Evolutionary conservation across 1,139 yeast genomes (phyloP), one percentile per base, ranked within the genome.

Genomic region (Saccharomyces hybrid): DNA sequence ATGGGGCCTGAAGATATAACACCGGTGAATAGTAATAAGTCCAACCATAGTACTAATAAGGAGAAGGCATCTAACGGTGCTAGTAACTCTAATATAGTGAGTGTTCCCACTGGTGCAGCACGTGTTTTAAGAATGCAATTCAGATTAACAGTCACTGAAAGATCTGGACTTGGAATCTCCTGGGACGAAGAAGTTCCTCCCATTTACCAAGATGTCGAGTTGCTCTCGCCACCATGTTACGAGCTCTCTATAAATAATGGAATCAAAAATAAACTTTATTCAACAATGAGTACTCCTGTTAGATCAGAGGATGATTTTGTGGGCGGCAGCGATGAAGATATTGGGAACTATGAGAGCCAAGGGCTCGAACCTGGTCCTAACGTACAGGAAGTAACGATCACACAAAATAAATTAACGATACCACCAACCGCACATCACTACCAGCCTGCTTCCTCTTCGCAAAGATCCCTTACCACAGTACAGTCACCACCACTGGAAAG

Each of bases 111-210:
- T 0, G 99, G 99, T 5, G 88, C 96, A 3, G 98, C 99, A 0
- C 76, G 99, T 52, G 96, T 95, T 1, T 73, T 93, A 56, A 75
- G 99, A 61, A 93, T 93, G 98, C 97, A 91, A 69, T 93, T 93
- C 71, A 85, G 86, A 61, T 65, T 93, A 16, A 76, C 77, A 9
- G 71, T 93, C 28, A 88, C 96, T 1, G 98, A 91, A 68, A 76
- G 98, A 55, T 85, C 96, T 0, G 99, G 99, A 0, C 76, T 93
- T 50, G 99, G 99, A 4, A 88, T 93, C 38, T 88, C 98, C 0
- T 93, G 99, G 99, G 98, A 93, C 71, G 98, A 91, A 67, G 99
- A 93, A 70, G 98, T 93, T 20, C 99, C 99, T 0, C 99, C 99
- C 1, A 88, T 89, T 25, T 93, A 95, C 65, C 89, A 82, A 52